Conservation (phyloP, 2,329 filamentous ascomycete species). For the Coniochaeta pulveracea region DNA sequence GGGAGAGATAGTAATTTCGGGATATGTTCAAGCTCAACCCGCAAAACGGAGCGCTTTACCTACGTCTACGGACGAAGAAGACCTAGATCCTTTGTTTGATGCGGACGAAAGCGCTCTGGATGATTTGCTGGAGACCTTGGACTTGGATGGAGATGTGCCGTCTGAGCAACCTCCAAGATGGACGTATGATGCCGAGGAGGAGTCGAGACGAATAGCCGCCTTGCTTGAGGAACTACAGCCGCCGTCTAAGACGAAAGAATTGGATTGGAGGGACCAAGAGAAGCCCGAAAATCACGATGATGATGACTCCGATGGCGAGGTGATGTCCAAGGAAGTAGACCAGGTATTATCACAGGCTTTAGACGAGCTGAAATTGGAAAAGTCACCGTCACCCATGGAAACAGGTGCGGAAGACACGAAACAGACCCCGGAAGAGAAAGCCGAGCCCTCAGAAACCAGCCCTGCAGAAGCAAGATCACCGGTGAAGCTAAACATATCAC, state of each 20-base stretch:
- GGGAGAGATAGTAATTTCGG: no score
- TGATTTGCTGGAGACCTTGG: slow-evolving; percentile 35
- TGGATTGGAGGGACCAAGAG: background rate
- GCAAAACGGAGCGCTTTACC: no score
- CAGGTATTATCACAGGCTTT: slow-evolving; percentile 31
- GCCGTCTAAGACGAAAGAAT: no score
- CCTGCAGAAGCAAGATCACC: no score
- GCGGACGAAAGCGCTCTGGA: slow-evolving; percentile 42
- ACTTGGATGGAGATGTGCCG: slow-evolving; percentile 18
- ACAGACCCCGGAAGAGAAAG: background rate
- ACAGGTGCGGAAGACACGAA: background rate
- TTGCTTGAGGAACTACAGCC: slow-evolving; percentile 20
- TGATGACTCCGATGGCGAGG: slow-evolving; percentile 38
- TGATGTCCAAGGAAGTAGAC: slow-evolving; percentile 31
- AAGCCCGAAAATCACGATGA: slow-evolving; percentile 9
- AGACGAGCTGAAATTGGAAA: slow-evolving; percentile 31
- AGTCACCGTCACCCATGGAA: slow-evolving; percentile 5
- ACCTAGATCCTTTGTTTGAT: slow-evolving; percentile 25
- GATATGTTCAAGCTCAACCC: no score
- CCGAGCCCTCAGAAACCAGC: background rate
- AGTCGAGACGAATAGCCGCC: slow-evolving; percentile 19
- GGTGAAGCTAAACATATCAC: no score
- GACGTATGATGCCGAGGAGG: slow-evolving; percentile 13
- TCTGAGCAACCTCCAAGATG: slow-evolving; percentile 2
- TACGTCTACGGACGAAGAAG: slow-evolving; percentile 25